Percentiles rank a stretch among this genome's conserved stretches.
These are phyloP conservation scores for Trypanosomatidae sp. DNA, from an alignment of 208 protist genomes.

Conservation along the genomic window DNA sequence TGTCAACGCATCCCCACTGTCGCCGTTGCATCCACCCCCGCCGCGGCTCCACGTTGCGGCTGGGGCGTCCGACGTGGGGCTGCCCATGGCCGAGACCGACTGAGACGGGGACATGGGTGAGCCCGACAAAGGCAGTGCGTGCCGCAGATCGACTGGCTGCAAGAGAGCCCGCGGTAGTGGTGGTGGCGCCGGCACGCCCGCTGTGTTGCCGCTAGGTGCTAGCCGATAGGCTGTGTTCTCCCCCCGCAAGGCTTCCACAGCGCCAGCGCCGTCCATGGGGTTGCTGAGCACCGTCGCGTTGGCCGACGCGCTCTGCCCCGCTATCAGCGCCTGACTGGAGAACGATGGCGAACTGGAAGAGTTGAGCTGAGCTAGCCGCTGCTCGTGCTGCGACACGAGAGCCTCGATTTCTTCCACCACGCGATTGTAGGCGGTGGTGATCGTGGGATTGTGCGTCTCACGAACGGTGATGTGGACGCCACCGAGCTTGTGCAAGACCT, in stretches of 20 bases:
- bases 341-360: background rate
- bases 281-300: background rate
- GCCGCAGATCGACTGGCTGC: background rate
- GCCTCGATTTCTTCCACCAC: slow-evolving; percentile 31
- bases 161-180: background rate
- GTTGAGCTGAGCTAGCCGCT: slow-evolving; percentile 11
- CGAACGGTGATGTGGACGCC: slow-evolving; percentile 40
- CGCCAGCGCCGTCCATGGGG: background rate
- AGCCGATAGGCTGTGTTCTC: slow-evolving; percentile 3
- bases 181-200: background rate
- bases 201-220: background rate
- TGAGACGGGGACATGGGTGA: slow-evolving; percentile 17
- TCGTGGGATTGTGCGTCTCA: slow-evolving; percentile 37
- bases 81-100: slow-evolving; percentile 13
- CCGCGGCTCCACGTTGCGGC: slow-evolving; percentile 5
- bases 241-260: background rate
- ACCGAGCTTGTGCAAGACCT: slow-evolving; percentile 38
- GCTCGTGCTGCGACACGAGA: slow-evolving; percentile 23
- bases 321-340: background rate
- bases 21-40: background rate
- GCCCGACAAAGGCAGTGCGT: background rate
- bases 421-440: slow-evolving; percentile 25
- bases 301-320: slow-evolving; percentile 2
- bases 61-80: slow-evolving; percentile 10
- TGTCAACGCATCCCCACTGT: slow-evolving; percentile 1